A percentile compares a stretch with the other conserved stretches of the same genome.
Evolutionary conservation across 805 yeast species (phyloP).

Genomic region (Yarrowia bubula): DNA sequence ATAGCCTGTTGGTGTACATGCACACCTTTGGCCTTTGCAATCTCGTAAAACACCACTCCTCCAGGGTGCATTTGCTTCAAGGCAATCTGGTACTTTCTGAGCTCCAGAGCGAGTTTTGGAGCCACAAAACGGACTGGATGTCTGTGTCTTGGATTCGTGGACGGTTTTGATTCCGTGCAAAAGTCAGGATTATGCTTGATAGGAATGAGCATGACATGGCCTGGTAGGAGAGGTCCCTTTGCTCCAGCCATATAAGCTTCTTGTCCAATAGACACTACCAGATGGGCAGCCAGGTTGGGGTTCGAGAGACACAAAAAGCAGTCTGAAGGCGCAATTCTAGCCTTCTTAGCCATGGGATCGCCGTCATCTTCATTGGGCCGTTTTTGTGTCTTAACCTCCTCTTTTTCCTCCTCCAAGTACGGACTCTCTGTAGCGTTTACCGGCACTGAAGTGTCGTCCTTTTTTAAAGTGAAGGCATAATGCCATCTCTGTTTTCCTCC

Average conservation of each 20-base stretch:
- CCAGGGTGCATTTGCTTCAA: slow-evolving; percentile 50
- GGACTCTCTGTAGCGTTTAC: slow-evolving; percentile 9
- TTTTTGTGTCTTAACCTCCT: not conserved
- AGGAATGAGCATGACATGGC: slow-evolving; percentile 80
- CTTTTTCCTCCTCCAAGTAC: not conserved
- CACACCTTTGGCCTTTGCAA: slow-evolving; percentile 59
- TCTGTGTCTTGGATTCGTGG: not conserved
- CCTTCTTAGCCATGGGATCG: slow-evolving; percentile 6
- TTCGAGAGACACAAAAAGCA: slow-evolving; percentile 86
- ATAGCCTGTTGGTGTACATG: slow-evolving; percentile 77
- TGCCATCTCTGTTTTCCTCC: slow-evolving; percentile 63
- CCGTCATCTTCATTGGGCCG: not conserved
- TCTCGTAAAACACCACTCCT: slow-evolving; percentile 63
- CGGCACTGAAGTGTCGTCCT: not conserved
- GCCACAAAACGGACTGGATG: slow-evolving; percentile 39
- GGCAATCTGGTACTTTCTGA: slow-evolving; percentile 47
- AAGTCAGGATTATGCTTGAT: slow-evolving; percentile 64
- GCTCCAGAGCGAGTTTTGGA: slow-evolving; percentile 42
- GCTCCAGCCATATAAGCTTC: slow-evolving; percentile 70
- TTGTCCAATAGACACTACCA: slow-evolving; percentile 74
- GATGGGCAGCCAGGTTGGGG: slow-evolving; percentile 71
- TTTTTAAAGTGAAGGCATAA: slow-evolving; percentile 60
- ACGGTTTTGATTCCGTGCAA: slow-evolving; percentile 35
- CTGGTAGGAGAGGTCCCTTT: slow-evolving; percentile 82
- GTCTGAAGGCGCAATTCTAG: slow-evolving; percentile 48